Evolutionary conservation across 371 early-diverging fungal genomes (phyloP).

Genomic region (Haplosporangium sp.): DNA sequence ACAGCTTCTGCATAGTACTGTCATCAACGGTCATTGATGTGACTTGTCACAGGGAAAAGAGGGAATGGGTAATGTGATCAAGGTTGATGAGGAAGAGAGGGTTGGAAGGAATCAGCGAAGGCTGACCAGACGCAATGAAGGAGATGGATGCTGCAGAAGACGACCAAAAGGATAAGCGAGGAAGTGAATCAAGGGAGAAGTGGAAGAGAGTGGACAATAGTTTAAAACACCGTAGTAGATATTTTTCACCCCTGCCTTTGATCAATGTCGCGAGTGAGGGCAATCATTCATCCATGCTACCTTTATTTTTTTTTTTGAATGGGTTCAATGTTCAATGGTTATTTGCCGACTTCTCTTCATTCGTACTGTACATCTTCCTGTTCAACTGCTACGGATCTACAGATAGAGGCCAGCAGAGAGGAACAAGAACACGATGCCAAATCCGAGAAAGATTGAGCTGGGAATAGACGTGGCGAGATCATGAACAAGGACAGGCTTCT

Average conservation of each 20-base stretch:
- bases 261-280: background rate
- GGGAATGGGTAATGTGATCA: background rate
- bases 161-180: background rate
- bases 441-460: conserved; percentile 39
- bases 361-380: no score
- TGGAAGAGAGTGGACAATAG: no score
- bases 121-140: background rate
- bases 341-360: conserved; percentile 2
- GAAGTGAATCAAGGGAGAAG: no score
- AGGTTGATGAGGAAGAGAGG: background rate
- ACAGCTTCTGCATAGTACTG: conserved; percentile 47
- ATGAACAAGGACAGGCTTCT: conserved; percentile 24
- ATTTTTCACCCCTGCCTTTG: background rate
- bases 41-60: background rate
- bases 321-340: background rate
- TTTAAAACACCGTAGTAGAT: no score
- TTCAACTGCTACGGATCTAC: conserved; percentile 10
- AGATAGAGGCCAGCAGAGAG: conserved; percentile 49
- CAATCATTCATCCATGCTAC: background rate
- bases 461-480: conserved; percentile 36
- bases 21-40: conserved; percentile 49
- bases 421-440: conserved; percentile 48
- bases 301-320: conserved; percentile 8
- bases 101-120: conserved; percentile 1
- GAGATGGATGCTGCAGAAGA: background rate